These are phyloP conservation scores for Sarcodon sp. DNA, from an alignment of 768 basidiomycete species.

Conservation along the genomic window DNA sequence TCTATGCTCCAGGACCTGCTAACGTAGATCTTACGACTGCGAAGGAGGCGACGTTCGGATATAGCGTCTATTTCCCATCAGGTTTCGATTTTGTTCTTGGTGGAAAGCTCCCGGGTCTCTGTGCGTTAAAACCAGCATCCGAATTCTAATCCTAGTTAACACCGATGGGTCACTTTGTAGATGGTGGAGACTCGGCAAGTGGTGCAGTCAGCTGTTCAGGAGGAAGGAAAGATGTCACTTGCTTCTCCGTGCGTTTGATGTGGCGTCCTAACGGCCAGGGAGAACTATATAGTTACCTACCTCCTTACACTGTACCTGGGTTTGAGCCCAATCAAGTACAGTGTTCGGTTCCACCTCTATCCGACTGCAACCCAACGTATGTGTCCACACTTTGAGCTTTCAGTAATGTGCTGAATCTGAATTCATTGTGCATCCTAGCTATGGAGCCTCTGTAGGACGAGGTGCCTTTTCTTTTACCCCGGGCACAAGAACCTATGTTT, in stretches of 20 bases:
- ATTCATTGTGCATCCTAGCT: constrained; percentile 10
- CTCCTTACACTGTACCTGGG: constrained; percentile 19
- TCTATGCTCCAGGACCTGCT: constrained; percentile 46
- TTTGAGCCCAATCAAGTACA: constrained; percentile 34
- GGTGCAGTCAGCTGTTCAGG: constrained; percentile 50
- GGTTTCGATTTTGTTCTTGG: constrained; percentile 50
- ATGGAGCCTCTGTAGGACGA: constrained; percentile 57
- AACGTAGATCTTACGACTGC: constrained; percentile 39
- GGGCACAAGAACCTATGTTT: constrained; percentile 56
- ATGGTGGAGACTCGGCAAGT: constrained; percentile 39
- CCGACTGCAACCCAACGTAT: constrained; percentile 44
- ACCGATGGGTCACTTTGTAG: constrained; percentile 15
- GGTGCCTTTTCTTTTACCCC: constrained; percentile 52
- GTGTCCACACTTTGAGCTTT: no score
- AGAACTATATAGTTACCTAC: constrained; percentile 34
- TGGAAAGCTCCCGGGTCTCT: constrained; percentile 58
- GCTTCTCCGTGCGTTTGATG: constrained; percentile 65
- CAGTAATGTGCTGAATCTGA: no score
- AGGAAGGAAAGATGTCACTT: constrained; percentile 41
- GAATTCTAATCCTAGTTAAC: neutral
- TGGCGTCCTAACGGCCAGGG: constrained; percentile 36
- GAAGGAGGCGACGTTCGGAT: constrained; percentile 46
- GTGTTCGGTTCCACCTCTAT: constrained; percentile 33
- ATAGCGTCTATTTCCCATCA: constrained; percentile 41
- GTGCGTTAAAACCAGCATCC: constrained; percentile 20